Percentiles rank a stretch among this genome's conserved stretches.
phyloP scores from a whole-genome alignment of 129 eudicot genomes.

The Saposhnikovia divaricata region DNA sequence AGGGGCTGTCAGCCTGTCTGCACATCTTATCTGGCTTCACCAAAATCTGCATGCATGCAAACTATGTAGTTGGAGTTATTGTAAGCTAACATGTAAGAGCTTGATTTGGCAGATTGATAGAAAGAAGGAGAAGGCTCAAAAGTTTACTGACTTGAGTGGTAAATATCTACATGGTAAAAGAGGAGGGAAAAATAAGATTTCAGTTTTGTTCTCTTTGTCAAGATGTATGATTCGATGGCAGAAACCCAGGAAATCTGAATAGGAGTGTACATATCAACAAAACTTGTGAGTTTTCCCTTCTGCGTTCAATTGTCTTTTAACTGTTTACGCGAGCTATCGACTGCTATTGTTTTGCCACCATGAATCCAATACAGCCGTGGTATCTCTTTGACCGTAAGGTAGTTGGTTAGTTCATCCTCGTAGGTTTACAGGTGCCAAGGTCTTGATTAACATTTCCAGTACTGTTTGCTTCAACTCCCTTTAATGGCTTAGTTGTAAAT shows the following conservation, averaged over 20 bases:
- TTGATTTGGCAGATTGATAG: constrained; percentile 61
- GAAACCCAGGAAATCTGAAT: constrained; percentile 76
- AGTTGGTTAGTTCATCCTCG: constrained; percentile 19
- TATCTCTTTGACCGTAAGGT: constrained; percentile 18
- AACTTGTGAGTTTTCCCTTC: constrained; percentile 24
- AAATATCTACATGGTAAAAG: constrained; percentile 61
- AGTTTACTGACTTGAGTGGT: constrained; percentile 83
- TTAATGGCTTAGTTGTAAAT: constrained; percentile 32
- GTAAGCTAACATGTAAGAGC: not conserved
- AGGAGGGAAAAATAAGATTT: constrained; percentile 45
- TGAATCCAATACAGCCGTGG: not conserved
- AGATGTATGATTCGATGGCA: constrained; percentile 70
- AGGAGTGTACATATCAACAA: constrained; percentile 16
- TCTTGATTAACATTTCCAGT: constrained; percentile 18
- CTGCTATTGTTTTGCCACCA: constrained; percentile 1
- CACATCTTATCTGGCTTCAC: not conserved
- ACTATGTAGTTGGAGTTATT: not conserved
- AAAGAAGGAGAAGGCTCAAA: constrained; percentile 68
- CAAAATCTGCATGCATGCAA: not conserved
- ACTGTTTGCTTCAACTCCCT: constrained; percentile 23
- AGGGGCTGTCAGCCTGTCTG: not conserved
- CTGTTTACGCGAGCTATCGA: not conserved
- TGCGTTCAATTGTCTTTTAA: not conserved
- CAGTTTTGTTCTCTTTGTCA: constrained; percentile 52
- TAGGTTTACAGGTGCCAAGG: constrained; percentile 20